Conservation (phyloP, 306 rosid genomes). For the Cicer pinnatifidum region DNA sequence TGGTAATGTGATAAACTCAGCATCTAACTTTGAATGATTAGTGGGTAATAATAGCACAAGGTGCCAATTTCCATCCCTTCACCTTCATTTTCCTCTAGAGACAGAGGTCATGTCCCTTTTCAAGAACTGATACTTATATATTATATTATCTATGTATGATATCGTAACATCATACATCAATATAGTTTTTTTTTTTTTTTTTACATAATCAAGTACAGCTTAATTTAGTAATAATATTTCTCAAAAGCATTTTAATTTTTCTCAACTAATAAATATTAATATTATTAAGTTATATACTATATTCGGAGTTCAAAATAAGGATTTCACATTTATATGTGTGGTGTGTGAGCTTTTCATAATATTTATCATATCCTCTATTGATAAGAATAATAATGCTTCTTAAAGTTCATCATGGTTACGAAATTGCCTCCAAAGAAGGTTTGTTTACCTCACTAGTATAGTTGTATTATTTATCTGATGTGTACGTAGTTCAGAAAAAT, state of each 20-base stretch:
- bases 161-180: slow-evolving; percentile 42
- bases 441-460: too few species aligned
- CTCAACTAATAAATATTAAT: too few species aligned
- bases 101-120: slow-evolving; percentile 42
- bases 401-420: too few species aligned
- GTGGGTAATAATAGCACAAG: slow-evolving; percentile 46
- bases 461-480: too few species aligned
- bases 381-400: too few species aligned
- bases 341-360: too few species aligned
- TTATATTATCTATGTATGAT: slow-evolving; percentile 38
- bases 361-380: too few species aligned
- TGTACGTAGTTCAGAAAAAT: too few species aligned
- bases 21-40: slow-evolving; percentile 53
- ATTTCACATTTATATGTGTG: too few species aligned
- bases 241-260: background rate
- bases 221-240: slow-evolving; percentile 38
- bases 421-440: too few species aligned
- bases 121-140: slow-evolving; percentile 1
- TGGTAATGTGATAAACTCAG: slow-evolving; percentile 48
- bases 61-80: slow-evolving; percentile 43
- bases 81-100: slow-evolving; percentile 36
- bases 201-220: slow-evolving; percentile 28
- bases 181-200: slow-evolving; percentile 8
- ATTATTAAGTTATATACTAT: too few species aligned
- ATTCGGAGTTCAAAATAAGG: fast-evolving